Evolutionary conservation across 345 rosid species (phyloP), one percentile per base, ranked within the genome.

Genomic region (Salix purpurea): DNA sequence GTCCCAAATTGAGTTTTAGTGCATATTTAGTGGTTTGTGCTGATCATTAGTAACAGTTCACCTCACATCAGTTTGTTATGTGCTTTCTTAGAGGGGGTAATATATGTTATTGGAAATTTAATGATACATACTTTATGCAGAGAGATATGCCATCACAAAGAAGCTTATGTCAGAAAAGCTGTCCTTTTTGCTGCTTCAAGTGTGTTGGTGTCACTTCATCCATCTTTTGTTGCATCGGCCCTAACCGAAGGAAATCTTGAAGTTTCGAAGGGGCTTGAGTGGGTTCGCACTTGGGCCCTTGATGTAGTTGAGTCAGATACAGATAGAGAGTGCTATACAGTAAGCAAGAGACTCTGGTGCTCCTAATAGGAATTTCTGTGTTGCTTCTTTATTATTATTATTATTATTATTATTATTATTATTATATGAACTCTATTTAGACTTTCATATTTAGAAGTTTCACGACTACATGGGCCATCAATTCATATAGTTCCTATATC

Each of bases 141-240:
- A 89, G 94, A 91, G 77, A 80, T 96, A 74, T 91, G 91, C 80
- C 85, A 86, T 80, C 98, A 93, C 86, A 82, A 88, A 74, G 99
- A 96, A 87, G 98, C 94, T 24, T 93, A 90, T 82, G 99, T 96
- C 32, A 88, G 99, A 83, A 90, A 83, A 80, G 94, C 99, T 26
- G 96, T 88, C 73, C 96, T 96, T 71, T 91, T 90, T 72, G 92
- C 98, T 21, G 95, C 94, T 75, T 93, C 98, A 50, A 88, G 93
- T 65, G 81, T 93, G 69, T 84, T 96, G 79, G 80, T 88, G 52
- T 83, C 99, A 26, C 92, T 96, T 80, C 97, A 91, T 85, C 99
- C 98, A 18, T 91, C 96, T 34, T 91, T 72, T 86, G 85, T 93
- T 42, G 91, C 91, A 68, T 88, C 98, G 46, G 85, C 88, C 74